phyloP scores from a whole-genome alignment of 1,284 basidiomycete genomes.

The Cryptococcus hybrid region DNA sequence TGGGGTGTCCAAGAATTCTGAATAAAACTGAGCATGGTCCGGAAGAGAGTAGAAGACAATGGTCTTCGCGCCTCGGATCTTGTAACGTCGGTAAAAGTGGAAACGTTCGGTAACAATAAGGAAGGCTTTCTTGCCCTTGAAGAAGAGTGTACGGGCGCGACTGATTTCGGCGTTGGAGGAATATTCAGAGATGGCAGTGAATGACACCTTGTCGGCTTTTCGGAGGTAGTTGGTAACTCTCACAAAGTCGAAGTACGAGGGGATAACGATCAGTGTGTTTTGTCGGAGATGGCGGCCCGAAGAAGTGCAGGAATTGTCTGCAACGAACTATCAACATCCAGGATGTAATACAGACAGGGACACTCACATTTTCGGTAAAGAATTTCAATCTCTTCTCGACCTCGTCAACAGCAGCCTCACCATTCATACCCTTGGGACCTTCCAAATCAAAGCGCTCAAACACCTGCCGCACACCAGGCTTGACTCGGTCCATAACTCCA shows the following conservation, averaged over 20 bases:
- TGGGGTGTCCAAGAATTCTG: constrained; percentile 81
- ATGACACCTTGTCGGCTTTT: constrained; percentile 66
- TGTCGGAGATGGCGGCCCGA: constrained; percentile 86
- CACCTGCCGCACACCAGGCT: constrained; percentile 75
- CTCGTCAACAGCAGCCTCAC: constrained; percentile 67
- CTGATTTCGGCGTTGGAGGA: constrained; percentile 91
- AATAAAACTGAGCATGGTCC: constrained; percentile 85
- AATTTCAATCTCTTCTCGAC: constrained; percentile 80
- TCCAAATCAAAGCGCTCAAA: constrained; percentile 44
- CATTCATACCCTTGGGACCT: constrained; percentile 30
- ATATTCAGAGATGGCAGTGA: constrained; percentile 88
- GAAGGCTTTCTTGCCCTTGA: constrained; percentile 81
- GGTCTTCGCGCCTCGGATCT: constrained; percentile 85
- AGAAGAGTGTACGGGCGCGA: constrained; percentile 88
- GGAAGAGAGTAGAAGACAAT: constrained; percentile 91
- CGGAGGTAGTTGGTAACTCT: constrained; percentile 83
- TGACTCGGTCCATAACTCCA: constrained; percentile 64
- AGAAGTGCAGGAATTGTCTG: constrained; percentile 75
- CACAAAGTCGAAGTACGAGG: constrained; percentile 93
- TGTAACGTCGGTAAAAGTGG: constrained; percentile 95
- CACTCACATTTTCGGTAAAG: constrained; percentile 76
- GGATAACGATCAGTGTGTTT: constrained; percentile 85
- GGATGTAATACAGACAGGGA: neutral
- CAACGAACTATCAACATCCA: neutral
- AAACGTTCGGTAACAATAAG: constrained; percentile 92